These are phyloP conservation scores for Leccinum fibrillosum DNA, from an alignment of 768 basidiomycete genomes.

Conservation along the genomic window DNA sequence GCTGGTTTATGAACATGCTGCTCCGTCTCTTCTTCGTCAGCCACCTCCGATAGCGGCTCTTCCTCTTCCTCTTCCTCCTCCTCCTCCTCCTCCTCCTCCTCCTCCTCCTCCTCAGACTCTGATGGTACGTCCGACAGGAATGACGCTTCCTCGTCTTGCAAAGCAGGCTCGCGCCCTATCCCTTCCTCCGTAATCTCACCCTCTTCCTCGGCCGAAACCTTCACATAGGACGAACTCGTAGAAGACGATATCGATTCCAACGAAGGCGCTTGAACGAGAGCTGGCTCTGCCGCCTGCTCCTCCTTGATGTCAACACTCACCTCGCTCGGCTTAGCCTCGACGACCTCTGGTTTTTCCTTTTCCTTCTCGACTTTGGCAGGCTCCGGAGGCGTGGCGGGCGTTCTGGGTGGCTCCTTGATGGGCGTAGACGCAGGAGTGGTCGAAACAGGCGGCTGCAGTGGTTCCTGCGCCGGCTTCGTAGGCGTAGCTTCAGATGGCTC, in stretches of 20 bases:
- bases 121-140: conserved; percentile 29
- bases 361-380: conserved; percentile 1
- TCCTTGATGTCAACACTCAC: conserved; percentile 4
- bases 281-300: conserved; percentile 2
- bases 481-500: conserved; percentile 17
- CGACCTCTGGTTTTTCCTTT: not conserved
- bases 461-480: not conserved
- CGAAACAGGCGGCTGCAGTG: conserved; percentile 1
- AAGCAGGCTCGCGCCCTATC: conserved; percentile 27
- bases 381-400: not conserved
- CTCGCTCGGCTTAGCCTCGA: conserved; percentile 2
- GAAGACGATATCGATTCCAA: conserved; percentile 40
- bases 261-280: conserved; percentile 14
- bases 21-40: conserved; percentile 19
- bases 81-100: conserved; percentile 24
- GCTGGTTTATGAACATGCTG: conserved; percentile 12
- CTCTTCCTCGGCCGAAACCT: conserved; percentile 34
- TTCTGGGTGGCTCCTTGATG: conserved; percentile 8
- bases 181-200: conserved; percentile 17
- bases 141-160: conserved; percentile 32
- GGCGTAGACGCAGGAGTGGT: conserved; percentile 15
- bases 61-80: conserved; percentile 26
- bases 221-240: conserved; percentile 46
- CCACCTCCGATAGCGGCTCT: conserved; percentile 16
- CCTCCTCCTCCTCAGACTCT: conserved; percentile 31